These are phyloP conservation scores for Typha latifolia DNA, from an alignment of 176 grass and related monocot genomes.

Conservation along the genomic window DNA sequence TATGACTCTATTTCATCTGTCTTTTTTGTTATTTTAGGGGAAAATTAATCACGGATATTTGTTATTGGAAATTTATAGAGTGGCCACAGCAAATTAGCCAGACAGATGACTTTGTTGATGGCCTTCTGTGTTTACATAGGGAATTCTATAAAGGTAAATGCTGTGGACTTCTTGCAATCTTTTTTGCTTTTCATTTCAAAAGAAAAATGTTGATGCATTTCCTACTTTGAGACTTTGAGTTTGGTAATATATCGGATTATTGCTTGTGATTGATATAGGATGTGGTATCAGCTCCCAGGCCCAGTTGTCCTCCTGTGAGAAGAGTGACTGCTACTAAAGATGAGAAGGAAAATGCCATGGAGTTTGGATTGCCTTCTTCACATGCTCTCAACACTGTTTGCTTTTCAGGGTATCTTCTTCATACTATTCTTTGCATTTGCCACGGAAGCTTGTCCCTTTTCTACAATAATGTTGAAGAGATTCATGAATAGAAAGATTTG, in stretches of 20 bases:
- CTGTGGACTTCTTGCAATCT: not conserved
- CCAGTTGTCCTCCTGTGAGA: conserved; percentile 82
- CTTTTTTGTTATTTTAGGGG: conserved; percentile 4
- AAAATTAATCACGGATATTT: conserved; percentile 10
- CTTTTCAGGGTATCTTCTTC: conserved; percentile 58
- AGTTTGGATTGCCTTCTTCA: conserved; percentile 90
- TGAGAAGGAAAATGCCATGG: conserved; percentile 96
- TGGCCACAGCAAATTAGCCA: conserved; percentile 74
- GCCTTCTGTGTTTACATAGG: conserved; percentile 94
- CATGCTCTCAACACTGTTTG: conserved; percentile 90
- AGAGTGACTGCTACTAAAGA: conserved; percentile 71
- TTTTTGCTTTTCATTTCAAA: conserved; percentile 5
- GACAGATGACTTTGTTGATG: conserved; percentile 92
- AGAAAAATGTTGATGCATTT: no score
- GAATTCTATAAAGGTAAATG: conserved; percentile 68
- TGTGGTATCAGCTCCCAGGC: conserved; percentile 76
- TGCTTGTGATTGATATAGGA: conserved; percentile 43
- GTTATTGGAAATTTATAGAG: conserved; percentile 37
- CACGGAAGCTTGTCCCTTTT: not conserved
- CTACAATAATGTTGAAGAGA: not conserved
- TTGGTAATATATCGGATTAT: not conserved
- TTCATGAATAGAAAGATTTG: no score
- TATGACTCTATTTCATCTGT: conserved; percentile 22
- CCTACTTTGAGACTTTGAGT: not conserved
- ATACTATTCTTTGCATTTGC: not conserved